phyloP scores from a whole-genome alignment of 805 yeast genomes.

The Candida easanensis region DNA sequence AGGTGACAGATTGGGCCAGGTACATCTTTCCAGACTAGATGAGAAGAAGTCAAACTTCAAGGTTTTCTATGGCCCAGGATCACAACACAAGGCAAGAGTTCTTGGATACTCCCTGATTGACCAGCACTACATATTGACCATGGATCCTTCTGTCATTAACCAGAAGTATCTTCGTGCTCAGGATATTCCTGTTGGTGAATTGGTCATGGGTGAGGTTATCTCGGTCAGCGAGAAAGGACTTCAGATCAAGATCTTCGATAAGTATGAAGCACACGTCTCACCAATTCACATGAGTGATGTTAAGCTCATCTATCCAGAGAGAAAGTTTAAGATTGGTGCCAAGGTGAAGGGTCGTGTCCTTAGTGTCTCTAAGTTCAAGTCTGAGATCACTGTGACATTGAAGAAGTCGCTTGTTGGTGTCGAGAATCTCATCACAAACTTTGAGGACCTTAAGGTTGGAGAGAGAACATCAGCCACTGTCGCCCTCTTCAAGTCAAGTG shows the following conservation, averaged over 20 bases:
- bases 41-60: conserved; percentile 40
- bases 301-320: conserved; percentile 82
- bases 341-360: conserved; percentile 76
- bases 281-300: conserved; percentile 79
- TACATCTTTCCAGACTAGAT: conserved; percentile 71
- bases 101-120: conserved; percentile 68
- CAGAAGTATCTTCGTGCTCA: conserved; percentile 63
- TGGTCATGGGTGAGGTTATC: conserved; percentile 52
- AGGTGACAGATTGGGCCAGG: conserved; percentile 60
- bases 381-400: conserved; percentile 61
- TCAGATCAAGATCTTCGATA: conserved; percentile 58
- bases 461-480: conserved; percentile 69
- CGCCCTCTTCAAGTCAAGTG: conserved; percentile 64
- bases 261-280: conserved; percentile 74
- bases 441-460: conserved; percentile 55
- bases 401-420: conserved; percentile 77
- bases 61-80: conserved; percentile 53
- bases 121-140: conserved; percentile 60
- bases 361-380: conserved; percentile 40
- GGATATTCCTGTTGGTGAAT: conserved; percentile 77
- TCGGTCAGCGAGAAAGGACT: conserved; percentile 63
- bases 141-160: conserved; percentile 62
- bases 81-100: conserved; percentile 75
- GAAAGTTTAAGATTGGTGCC: conserved; percentile 83
- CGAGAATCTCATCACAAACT: conserved; percentile 35